These are phyloP conservation scores for Bipolaris victoriae DNA, from an alignment of 2,329 filamentous ascomycete genomes.

Conservation along the genomic window DNA sequence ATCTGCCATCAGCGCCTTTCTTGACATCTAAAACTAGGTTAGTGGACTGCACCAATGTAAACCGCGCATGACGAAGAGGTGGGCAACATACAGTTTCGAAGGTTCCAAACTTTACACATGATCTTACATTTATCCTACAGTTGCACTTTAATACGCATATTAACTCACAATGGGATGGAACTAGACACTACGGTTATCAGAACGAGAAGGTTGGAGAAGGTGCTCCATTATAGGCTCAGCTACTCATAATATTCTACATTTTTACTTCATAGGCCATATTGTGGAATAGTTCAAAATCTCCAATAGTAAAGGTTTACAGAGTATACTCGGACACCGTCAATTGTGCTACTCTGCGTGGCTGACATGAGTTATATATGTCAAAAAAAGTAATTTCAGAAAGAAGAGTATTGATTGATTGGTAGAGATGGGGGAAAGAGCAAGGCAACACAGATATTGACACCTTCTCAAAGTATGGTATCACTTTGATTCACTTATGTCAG, in stretches of 20 bases:
- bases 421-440: not conserved
- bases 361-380: not conserved
- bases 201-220: not conserved
- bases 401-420: not conserved
- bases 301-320: not conserved
- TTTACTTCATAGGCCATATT: constrained; percentile 8
- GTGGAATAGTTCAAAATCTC: not conserved
- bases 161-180: constrained; percentile 33
- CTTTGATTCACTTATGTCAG: not conserved
- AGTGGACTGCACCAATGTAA: constrained; percentile 13
- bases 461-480: not conserved
- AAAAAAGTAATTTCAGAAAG: not conserved
- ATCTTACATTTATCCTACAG: not conserved
- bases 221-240: not conserved
- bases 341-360: not conserved
- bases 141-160: constrained; percentile 38
- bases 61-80: constrained; percentile 30
- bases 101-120: not conserved
- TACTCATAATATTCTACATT: constrained; percentile 32
- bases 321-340: not conserved
- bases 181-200: not conserved
- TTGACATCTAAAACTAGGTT: not conserved
- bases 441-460: not conserved
- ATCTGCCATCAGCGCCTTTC: not conserved
- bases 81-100: not conserved